Evolutionary conservation across 805 yeast species (phyloP), one percentile per base, ranked within the genome.

Genomic region (Lachancea thermotolerans): DNA sequence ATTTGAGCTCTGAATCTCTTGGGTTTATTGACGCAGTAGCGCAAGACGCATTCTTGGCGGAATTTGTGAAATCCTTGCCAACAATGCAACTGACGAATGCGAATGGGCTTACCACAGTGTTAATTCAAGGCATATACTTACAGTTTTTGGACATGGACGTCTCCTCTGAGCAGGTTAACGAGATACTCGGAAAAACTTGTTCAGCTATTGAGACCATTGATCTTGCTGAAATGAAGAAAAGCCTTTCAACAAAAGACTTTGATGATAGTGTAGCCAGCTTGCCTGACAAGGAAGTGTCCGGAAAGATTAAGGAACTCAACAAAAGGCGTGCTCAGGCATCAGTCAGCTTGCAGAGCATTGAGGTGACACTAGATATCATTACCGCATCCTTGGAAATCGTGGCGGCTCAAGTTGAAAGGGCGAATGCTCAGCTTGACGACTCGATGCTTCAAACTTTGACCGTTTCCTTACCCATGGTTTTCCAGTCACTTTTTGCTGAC

Each of bases 361-460:
- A 87, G 54, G 72, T 82, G 0, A 71, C 84, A 0, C 65, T 90
- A 17, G 98, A 91, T 60, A 62, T 91, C 29, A 69, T 87, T 18
- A 79, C 96, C 1, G 84, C 90, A 1, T 69, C 81, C 6, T 74
- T 84, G 53, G 96, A 89, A 60, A 64, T 69, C 27, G 54, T 72
- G 8, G 76, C 77, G 9, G 52, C 64, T 27, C 41, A 54, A 12
- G 48, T 46, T 45, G 62, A 57, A 37, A 38, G 35, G 9, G 29
- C 40, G 10, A 28, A 34, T 12, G 38, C 41, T 10, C 46, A 54
- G 3, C 18, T 44, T 14, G 41, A 50, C 39, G 49, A 49, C 15
- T 36, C 49, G 30, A 46, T 64, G 25, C 14, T 53, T 10, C 46
- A 52, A 8, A 41, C 54, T 11, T 36, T 55, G 14, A 48, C 57